A percentile compares a stretch with the other conserved stretches of the same genome.
Conservation (phyloP, 2,329 filamentous ascomycete genomes). For the Pyrenophora seminiperda region DNA sequence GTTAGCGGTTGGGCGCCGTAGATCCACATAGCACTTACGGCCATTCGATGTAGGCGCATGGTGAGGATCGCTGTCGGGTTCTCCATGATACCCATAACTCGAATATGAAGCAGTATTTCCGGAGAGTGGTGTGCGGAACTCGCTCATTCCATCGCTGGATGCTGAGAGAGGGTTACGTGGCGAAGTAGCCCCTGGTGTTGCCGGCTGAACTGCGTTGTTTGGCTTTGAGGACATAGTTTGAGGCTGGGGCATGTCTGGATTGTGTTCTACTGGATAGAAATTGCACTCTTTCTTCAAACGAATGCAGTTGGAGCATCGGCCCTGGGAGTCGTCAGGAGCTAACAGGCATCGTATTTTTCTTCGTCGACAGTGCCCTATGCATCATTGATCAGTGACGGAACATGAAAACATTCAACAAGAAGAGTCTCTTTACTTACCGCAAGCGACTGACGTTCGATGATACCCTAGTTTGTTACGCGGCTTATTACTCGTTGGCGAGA, state of each 20-base stretch:
- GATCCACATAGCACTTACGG: conserved; percentile 27
- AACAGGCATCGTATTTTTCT: conserved; percentile 92
- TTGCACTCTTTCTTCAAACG: conserved; percentile 92
- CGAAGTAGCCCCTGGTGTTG: conserved; percentile 57
- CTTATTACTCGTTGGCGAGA: conserved; percentile 63
- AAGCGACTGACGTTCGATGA: conserved; percentile 92
- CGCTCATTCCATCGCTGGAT: conserved; percentile 37
- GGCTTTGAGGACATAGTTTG: conserved; percentile 53
- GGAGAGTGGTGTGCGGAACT: conserved; percentile 38
- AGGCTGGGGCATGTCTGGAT: conserved; percentile 57
- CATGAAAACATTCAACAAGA: background rate
- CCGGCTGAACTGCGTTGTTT: conserved; percentile 47
- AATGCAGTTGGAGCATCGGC: conserved; percentile 90
- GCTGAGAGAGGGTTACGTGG: conserved; percentile 44
- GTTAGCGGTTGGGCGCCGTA: conserved; percentile 20
- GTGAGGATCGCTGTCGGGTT: conserved; percentile 36
- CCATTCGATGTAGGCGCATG: conserved; percentile 29
- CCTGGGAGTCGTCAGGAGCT: conserved; percentile 71
- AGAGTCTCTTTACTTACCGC: conserved; percentile 70
- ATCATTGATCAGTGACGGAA: conserved; percentile 24
- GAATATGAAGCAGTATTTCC: conserved; percentile 21
- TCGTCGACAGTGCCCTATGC: conserved; percentile 81
- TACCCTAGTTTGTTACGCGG: conserved; percentile 92
- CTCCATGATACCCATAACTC: conserved; percentile 33
- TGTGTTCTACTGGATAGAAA: conserved; percentile 87